A percentile compares a stretch with the other conserved stretches of the same genome.
phyloP scores from a whole-genome alignment of 345 rosid species.

The Eucalyptus decipiens region DNA sequence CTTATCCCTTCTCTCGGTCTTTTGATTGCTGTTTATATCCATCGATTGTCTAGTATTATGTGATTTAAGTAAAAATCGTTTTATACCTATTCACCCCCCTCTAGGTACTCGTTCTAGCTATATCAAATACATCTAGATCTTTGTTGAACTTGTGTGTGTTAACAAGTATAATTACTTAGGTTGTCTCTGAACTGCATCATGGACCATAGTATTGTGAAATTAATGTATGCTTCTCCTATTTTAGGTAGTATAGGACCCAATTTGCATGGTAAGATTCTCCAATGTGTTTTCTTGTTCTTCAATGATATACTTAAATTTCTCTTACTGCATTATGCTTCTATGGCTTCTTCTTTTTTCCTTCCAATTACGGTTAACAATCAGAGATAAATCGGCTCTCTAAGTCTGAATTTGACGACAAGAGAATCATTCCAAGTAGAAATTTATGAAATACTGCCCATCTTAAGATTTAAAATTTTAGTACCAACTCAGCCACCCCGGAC shows the following conservation, averaged over 20 bases:
- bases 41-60: too few species aligned
- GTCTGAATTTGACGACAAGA: not conserved
- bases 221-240: not conserved
- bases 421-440: not conserved
- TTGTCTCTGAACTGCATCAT: not conserved
- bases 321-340: not conserved
- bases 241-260: not conserved
- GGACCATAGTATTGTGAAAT: not conserved
- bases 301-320: not conserved
- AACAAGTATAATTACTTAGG: not conserved
- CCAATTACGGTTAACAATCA: not conserved
- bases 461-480: not conserved
- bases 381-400: not conserved
- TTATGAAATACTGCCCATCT: not conserved
- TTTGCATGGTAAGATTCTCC: not conserved
- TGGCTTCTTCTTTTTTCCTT: not conserved
- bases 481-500: not conserved
- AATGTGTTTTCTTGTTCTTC: not conserved
- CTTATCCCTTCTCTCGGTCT: too few species aligned
- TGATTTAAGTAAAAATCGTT: too few species aligned
- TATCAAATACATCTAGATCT: not conserved
- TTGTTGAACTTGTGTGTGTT: not conserved
- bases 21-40: too few species aligned
- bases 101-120: too few species aligned
- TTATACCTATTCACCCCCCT: too few species aligned